Evolutionary conservation across 139 green algal genomes (phyloP).

Genomic region (Dunaliella sp.): DNA sequence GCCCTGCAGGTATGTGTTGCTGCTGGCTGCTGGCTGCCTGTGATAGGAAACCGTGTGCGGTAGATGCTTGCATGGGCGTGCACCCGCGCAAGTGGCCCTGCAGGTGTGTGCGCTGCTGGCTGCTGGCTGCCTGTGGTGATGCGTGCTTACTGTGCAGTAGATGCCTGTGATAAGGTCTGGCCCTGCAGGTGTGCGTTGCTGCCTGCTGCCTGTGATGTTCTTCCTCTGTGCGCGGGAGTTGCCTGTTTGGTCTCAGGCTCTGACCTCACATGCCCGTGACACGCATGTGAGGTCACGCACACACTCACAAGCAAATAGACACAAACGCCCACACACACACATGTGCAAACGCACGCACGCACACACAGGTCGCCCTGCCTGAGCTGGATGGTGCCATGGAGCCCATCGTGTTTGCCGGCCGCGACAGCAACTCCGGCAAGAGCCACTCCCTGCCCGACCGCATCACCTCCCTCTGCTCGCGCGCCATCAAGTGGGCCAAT

Average conservation of each 20-base stretch:
- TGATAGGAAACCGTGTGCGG: not conserved
- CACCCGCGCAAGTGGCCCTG: conserved; percentile 98
- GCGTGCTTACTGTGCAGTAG: not conserved
- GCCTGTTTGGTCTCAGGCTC: no score
- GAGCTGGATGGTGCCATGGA: conserved; percentile 98
- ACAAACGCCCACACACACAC: no score
- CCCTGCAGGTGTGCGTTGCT: no score
- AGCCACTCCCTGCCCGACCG: conserved; percentile 96
- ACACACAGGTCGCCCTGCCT: conserved; percentile 91
- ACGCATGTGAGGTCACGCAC: no score
- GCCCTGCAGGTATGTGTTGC: conserved; percentile 79
- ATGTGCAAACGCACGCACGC: not conserved
- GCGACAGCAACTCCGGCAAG: conserved; percentile 96
- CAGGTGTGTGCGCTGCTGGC: conserved; percentile 60
- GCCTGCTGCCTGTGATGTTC: no score
- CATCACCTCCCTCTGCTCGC: conserved; percentile 78
- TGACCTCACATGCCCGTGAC: no score
- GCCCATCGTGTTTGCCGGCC: conserved; percentile 97
- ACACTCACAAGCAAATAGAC: no score
- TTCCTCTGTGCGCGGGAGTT: no score
- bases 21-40: not conserved
- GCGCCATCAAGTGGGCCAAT: conserved; percentile 94
- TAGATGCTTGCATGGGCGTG: no score
- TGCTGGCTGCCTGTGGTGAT: not conserved
- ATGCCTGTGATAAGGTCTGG: no score